Evolutionary conservation across 2,329 filamentous ascomycete genomes (phyloP).

Genomic region (Xylogone sp.): DNA sequence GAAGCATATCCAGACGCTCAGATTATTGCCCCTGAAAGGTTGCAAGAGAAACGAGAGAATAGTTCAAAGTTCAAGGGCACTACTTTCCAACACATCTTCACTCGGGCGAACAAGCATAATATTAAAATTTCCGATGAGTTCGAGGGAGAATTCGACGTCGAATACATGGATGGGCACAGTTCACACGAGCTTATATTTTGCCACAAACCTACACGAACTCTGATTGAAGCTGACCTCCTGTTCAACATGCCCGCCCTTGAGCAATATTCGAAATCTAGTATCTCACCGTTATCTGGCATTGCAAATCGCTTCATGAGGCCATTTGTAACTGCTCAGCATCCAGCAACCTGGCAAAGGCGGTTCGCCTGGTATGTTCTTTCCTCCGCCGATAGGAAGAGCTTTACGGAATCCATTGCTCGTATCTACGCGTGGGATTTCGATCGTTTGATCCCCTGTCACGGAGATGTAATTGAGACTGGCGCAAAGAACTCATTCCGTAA

Average conservation of each 20-base stretch:
- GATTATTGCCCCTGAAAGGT: constrained; percentile 59
- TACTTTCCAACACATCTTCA: constrained; percentile 3
- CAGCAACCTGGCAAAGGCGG: constrained; percentile 55
- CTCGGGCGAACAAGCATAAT: background rate
- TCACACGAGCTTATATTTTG: constrained; percentile 57
- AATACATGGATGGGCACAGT: constrained; percentile 50
- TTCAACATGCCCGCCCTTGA: constrained; percentile 64
- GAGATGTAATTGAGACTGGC: constrained; percentile 57
- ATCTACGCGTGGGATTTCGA: constrained; percentile 64
- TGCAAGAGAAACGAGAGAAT: constrained; percentile 56
- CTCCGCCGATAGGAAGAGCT: constrained; percentile 30
- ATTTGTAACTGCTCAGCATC: constrained; percentile 42
- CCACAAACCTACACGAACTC: constrained; percentile 52
- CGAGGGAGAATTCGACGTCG: constrained; percentile 58
- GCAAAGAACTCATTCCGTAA: constrained; percentile 57
- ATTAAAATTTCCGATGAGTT: constrained; percentile 55
- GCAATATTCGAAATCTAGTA: constrained; percentile 51
- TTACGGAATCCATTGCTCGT: constrained; percentile 46
- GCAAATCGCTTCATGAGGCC: constrained; percentile 50
- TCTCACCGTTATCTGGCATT: constrained; percentile 43
- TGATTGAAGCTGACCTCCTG: constrained; percentile 63
- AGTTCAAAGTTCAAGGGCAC: constrained; percentile 13
- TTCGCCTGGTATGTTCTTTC: constrained; percentile 53
- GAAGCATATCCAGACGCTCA: constrained; percentile 56
- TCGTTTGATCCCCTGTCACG: constrained; percentile 63